These are phyloP conservation scores for Wallacemonas rigidus DNA, from an alignment of 208 protist species.

Conservation along the genomic window DNA sequence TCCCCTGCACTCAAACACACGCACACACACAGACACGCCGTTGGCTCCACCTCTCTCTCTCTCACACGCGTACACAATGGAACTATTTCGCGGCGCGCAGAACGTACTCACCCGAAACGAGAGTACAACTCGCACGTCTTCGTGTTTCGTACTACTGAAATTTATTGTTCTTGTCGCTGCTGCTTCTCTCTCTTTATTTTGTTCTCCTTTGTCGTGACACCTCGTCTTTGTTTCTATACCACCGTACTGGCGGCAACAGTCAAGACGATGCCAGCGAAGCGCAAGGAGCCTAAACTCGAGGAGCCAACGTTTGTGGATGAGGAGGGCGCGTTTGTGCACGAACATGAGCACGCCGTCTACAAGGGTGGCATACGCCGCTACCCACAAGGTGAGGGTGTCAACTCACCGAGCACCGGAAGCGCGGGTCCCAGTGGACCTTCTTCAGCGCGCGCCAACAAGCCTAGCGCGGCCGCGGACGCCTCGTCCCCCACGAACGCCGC, in stretches of 20 bases:
- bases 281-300: constrained; percentile 75
- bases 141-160: too few relatives aligned
- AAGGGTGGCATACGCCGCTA: constrained; percentile 65
- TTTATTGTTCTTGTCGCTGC: too few relatives aligned
- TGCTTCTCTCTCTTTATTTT: background rate
- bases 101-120: too few relatives aligned
- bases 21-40: background rate
- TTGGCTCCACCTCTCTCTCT: too few relatives aligned
- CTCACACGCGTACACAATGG: too few relatives aligned
- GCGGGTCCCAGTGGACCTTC: background rate
- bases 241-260: background rate
- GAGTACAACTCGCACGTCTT: too few relatives aligned
- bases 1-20: background rate
- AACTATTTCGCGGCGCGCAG: too few relatives aligned
- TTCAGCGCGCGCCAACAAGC: constrained; percentile 14
- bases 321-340: constrained; percentile 70
- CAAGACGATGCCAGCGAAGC: constrained; percentile 64
- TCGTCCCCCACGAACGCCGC: background rate
- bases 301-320: constrained; percentile 79
- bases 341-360: constrained; percentile 62
- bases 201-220: background rate
- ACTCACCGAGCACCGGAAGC: background rate
- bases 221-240: background rate
- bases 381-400: constrained; percentile 6
- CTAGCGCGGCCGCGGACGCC: background rate